Percentiles rank a stretch among this genome's conserved stretches.
Conservation (phyloP, 768 basidiomycete species). For the Cubamyces sp. region DNA sequence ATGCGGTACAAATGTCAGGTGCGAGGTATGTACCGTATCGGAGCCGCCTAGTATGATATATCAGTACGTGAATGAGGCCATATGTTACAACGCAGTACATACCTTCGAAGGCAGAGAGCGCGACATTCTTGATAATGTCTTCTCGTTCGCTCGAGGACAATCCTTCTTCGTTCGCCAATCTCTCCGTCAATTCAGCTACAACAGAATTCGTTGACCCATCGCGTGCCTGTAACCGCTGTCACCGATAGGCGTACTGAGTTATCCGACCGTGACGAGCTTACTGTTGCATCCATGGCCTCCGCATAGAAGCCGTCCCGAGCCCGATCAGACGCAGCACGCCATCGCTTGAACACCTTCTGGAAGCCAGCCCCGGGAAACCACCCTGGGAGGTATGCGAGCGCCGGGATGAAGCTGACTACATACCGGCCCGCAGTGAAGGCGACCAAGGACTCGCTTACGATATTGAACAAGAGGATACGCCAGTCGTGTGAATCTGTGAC, state of each 20-base stretch:
- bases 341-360: background rate
- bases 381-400: background rate
- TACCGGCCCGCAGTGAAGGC: background rate
- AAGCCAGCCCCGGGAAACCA: slow-evolving; percentile 10
- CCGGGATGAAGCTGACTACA: slow-evolving; percentile 1
- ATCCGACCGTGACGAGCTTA: background rate
- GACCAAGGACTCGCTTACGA: background rate
- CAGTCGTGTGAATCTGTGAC: background rate
- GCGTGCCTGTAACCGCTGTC: too few species aligned
- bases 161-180: background rate
- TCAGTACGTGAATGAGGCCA: background rate
- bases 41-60: background rate
- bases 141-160: background rate
- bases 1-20: too few species aligned
- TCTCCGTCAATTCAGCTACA: background rate
- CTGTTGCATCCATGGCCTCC: background rate
- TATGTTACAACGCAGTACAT: too few species aligned
- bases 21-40: background rate
- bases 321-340: background rate
- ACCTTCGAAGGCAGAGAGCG: background rate
- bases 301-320: background rate
- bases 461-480: background rate
- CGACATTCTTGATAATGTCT: background rate
- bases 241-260: too few species aligned
- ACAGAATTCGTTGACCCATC: background rate